A percentile compares a stretch with the other conserved stretches of the same genome.
These are phyloP conservation scores for Dactylonectria macrodidyma DNA, from an alignment of 2,329 filamentous ascomycete species.

Conservation along the genomic window DNA sequence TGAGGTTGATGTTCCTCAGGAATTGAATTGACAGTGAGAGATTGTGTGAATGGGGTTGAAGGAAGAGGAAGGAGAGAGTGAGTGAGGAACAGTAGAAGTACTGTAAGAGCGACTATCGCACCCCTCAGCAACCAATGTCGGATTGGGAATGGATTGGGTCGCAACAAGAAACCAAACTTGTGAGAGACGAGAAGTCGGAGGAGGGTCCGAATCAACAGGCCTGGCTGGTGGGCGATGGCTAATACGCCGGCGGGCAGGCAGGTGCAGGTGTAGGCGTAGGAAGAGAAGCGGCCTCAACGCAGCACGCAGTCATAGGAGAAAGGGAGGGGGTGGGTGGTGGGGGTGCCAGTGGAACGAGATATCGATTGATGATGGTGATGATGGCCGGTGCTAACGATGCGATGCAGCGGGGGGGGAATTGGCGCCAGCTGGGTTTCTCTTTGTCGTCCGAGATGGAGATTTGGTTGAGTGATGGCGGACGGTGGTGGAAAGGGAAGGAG, in stretches of 20 bases:
- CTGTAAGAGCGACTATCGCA: conserved; percentile 16
- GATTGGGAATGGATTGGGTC: conserved; percentile 42
- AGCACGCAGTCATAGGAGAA: conserved; percentile 5
- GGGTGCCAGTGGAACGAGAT: conserved; percentile 48
- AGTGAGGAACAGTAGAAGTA: conserved; percentile 16
- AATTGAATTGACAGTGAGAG: conserved; percentile 10
- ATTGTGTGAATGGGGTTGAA: conserved; percentile 30
- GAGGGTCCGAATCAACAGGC: conserved; percentile 31
- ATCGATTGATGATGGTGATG: conserved; percentile 46
- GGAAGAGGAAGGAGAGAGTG: conserved; percentile 22
- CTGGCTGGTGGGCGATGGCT: conserved; percentile 34
- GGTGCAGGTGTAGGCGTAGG: conserved; percentile 24
- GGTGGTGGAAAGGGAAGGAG: conserved; percentile 1
- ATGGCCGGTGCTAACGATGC: conserved; percentile 19
- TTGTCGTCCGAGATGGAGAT: conserved; percentile 24
- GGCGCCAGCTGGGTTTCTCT: conserved; percentile 14
- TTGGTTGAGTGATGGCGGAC: conserved; percentile 13
- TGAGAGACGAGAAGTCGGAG: conserved; percentile 23
- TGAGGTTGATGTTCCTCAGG: conserved; percentile 19
- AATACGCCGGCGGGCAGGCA: conserved; percentile 19
- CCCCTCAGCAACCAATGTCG: conserved; percentile 35
- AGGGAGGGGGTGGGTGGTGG: conserved; percentile 34
- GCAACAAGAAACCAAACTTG: conserved; percentile 32
- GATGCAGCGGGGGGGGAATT: conserved; percentile 25
- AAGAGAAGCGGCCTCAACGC: neutral